Percentiles rank a stretch among this genome's conserved stretches.
Conservation (phyloP, 257 asterid genomes). For the Gentiana macrophylla region DNA sequence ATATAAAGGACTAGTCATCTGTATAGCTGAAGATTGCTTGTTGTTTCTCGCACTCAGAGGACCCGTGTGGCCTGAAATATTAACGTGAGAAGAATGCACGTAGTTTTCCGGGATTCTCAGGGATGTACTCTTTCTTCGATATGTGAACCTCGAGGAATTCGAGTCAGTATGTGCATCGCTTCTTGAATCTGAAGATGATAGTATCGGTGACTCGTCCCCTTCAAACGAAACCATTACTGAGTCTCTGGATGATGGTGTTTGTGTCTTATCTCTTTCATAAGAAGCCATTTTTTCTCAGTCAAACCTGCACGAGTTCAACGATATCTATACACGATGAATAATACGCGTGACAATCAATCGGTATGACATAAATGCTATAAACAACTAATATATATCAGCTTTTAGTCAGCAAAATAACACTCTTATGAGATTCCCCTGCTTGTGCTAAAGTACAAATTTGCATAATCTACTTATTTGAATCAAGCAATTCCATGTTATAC, state of each 20-base stretch:
- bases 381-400: no score
- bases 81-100: constrained; percentile 30
- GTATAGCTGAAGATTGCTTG: constrained; percentile 25
- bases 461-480: no score
- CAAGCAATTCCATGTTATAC: no score
- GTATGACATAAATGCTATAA: no score
- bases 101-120: constrained; percentile 45
- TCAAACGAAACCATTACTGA: constrained; percentile 36
- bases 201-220: constrained; percentile 63
- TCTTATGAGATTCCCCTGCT: no score
- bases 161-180: constrained; percentile 28
- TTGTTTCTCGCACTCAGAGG: constrained; percentile 38
- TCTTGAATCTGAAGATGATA: constrained; percentile 33
- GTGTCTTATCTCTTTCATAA: constrained; percentile 55
- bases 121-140: constrained; percentile 67
- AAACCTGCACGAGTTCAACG: constrained; percentile 13
- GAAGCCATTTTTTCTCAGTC: constrained; percentile 37
- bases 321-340: no score
- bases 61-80: constrained; percentile 55
- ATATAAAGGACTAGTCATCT: constrained; percentile 59
- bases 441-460: no score
- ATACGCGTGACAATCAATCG: no score
- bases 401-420: no score
- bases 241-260: constrained; percentile 47
- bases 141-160: constrained; percentile 23